A percentile compares a stretch with the other conserved stretches of the same genome.
Conservation (phyloP, 768 basidiomycete genomes). For the Lactarius tabidus region DNA sequence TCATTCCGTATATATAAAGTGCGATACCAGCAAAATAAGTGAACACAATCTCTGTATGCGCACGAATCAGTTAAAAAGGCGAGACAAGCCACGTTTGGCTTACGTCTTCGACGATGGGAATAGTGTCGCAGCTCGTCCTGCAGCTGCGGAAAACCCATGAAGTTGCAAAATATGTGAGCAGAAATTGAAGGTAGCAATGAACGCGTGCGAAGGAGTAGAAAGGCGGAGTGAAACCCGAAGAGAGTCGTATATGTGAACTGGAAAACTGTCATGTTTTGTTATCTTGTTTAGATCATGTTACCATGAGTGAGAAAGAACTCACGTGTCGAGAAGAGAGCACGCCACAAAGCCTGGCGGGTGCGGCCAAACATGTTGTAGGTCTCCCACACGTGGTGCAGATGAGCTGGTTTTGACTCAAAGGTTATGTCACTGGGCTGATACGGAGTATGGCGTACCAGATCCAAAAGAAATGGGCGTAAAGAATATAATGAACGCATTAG, state of each 20-base stretch:
- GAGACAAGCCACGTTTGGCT: conserved; percentile 25
- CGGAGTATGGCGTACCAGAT: conserved; percentile 50
- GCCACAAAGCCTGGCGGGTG: conserved; percentile 56
- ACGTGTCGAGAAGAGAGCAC: conserved; percentile 57
- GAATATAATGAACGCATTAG: conserved; percentile 61
- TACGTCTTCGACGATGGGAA: conserved; percentile 50
- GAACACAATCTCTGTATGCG: conserved; percentile 45
- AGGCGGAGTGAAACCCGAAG: conserved; percentile 84
- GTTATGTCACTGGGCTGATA: conserved; percentile 6
- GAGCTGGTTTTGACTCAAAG: conserved; percentile 49
- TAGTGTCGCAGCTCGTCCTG: conserved; percentile 50
- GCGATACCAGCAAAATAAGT: conserved; percentile 59
- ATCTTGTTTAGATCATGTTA: conserved; percentile 5
- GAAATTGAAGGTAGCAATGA: conserved; percentile 74
- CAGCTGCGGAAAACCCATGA: conserved; percentile 85
- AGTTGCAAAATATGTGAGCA: conserved; percentile 89
- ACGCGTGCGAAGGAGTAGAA: conserved; percentile 80
- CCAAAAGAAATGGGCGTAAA: conserved; percentile 85
- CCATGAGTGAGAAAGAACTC: conserved; percentile 9
- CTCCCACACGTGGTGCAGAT: conserved; percentile 91
- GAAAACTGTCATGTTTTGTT: conserved; percentile 50
- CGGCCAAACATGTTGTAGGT: conserved; percentile 71
- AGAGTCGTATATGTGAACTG: conserved; percentile 89
- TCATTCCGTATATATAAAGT: conserved; percentile 51
- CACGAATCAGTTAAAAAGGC: conserved; percentile 14